These are phyloP conservation scores for Bipolaris cookei DNA, from an alignment of 2,329 filamentous ascomycete genomes.

Conservation along the genomic window DNA sequence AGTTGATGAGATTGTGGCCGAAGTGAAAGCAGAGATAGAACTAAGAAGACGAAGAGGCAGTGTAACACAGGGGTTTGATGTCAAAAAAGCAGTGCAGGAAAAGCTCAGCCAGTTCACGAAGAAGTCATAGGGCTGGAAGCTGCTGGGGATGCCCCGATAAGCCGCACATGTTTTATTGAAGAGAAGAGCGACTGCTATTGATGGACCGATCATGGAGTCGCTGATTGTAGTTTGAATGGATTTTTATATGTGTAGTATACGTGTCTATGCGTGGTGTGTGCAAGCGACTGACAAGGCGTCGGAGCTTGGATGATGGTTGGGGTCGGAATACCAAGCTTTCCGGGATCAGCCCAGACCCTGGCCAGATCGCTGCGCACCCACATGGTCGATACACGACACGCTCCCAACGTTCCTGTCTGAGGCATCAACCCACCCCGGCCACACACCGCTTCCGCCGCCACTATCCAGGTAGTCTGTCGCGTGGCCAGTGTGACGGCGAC, in stretches of 20 bases:
- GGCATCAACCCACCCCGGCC: no score
- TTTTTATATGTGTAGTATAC: no score
- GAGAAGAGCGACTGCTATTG: background rate
- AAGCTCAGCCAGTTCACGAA: constrained; percentile 45
- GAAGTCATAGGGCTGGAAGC: constrained; percentile 14
- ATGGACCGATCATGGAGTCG: no score
- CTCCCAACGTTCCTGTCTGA: no score
- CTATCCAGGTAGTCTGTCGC: no score
- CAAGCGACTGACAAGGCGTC: no score
- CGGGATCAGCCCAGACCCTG: background rate
- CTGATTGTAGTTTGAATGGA: no score
- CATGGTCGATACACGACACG: background rate
- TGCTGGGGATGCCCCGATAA: background rate
- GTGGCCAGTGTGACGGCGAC: no score
- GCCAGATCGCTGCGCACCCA: constrained; percentile 4
- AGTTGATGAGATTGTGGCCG: constrained; percentile 76
- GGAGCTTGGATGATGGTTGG: background rate
- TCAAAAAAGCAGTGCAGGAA: constrained; percentile 46
- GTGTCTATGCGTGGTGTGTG: no score
- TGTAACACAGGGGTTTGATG: constrained; percentile 43
- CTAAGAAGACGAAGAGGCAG: constrained; percentile 57
- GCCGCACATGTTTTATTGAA: background rate
- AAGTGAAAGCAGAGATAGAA: constrained; percentile 76
- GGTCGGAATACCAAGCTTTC: background rate
- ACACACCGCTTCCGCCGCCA: no score